Base-by-base conservation (phyloP, 164 flowering plant genomes). In the Platanus orientalis region DNA sequence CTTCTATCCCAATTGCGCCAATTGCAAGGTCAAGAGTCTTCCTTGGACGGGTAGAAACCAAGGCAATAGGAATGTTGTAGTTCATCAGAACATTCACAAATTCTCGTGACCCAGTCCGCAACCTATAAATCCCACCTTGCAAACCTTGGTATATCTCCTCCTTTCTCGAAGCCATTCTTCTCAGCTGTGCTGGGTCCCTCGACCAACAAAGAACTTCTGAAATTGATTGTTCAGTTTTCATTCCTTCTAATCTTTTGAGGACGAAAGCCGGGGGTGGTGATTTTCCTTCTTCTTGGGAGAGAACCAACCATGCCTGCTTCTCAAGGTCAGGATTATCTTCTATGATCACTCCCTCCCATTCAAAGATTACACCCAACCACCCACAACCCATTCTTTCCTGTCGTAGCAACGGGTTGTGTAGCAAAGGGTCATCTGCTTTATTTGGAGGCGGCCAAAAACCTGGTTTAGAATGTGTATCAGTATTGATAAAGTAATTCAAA, bases 151-250 rank as follows among this genome's bases (percentile, higher is more conserved):
- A 83, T 59, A 94, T 91, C 59, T 89, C 95, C 73, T 94, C 99
- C 76, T 75, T 91, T 57, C 96, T 74, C 16, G 79, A 57, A 39
- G 90, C 89, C 86, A 94, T 68, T 69, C 96, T 80, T 66, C 79
- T 80, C 63, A 88, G 4, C 56, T 85, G 75, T 9, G 76, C 57
- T 0, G 88, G 89, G 65, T 94, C 96, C 71, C 99, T 80, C 0
- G 99, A 87, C 99, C 99, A 94, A 71, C 97, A 94, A 11, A 94
- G 84, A 55, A 89, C 95, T 70, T 91, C 99, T 11, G 97, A 85
- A 19, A 94, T 85, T 0, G 96, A 97, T 63, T 94, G 99, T 57
- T 94, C 99, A 47, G 79, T 91, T 77, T 94, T 94, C 99, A 94
- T 94, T 60, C 99, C 99, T 72, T 94, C 96, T 3, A 89, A 77